Evolutionary conservation across 495 filamentous ascomycete genomes (phyloP).

Genomic region (Endocarpon pusillum): DNA sequence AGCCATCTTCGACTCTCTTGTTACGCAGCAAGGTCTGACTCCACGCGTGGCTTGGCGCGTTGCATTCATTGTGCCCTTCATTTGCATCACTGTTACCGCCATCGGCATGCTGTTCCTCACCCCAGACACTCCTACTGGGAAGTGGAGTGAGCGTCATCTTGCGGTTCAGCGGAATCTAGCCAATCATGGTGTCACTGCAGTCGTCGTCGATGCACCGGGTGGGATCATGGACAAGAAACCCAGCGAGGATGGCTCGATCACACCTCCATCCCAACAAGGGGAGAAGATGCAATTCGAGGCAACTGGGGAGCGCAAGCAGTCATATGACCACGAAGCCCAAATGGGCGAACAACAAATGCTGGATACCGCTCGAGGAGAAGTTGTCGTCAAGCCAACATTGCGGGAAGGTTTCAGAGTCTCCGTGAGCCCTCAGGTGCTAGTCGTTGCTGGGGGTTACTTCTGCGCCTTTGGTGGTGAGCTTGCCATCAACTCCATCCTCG

Average conservation of each 20-base stretch:
- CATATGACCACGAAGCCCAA: constrained; percentile 31
- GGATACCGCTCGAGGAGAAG: constrained; percentile 34
- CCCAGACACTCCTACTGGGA: constrained; percentile 71
- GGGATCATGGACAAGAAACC: constrained; percentile 35
- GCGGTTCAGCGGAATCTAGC: constrained; percentile 27
- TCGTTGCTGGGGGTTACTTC: constrained; percentile 55
- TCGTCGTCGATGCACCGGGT: constrained; percentile 34
- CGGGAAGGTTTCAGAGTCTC: constrained; percentile 39
- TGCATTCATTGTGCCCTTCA: constrained; percentile 66
- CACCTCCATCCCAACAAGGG: constrained; percentile 18
- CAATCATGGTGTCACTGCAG: constrained; percentile 21
- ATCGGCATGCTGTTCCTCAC: constrained; percentile 54
- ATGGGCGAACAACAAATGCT: constrained; percentile 38
- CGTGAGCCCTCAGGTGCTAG: constrained; percentile 47
- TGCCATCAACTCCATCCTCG: constrained; percentile 69
- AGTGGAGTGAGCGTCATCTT: constrained; percentile 58
- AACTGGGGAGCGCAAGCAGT: constrained; percentile 14
- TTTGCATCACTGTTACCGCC: constrained; percentile 51
- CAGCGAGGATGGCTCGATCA: constrained; percentile 19
- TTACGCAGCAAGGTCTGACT: constrained; percentile 35
- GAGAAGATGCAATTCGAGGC: constrained; percentile 27
- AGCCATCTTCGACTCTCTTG: constrained; percentile 71
- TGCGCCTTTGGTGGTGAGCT: constrained; percentile 80
- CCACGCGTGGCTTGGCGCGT: constrained; percentile 67
- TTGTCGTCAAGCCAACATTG: constrained; percentile 47